These are phyloP conservation scores for Colletotrichum sp. DNA, from an alignment of 2,329 filamentous ascomycete species.

Conservation along the genomic window DNA sequence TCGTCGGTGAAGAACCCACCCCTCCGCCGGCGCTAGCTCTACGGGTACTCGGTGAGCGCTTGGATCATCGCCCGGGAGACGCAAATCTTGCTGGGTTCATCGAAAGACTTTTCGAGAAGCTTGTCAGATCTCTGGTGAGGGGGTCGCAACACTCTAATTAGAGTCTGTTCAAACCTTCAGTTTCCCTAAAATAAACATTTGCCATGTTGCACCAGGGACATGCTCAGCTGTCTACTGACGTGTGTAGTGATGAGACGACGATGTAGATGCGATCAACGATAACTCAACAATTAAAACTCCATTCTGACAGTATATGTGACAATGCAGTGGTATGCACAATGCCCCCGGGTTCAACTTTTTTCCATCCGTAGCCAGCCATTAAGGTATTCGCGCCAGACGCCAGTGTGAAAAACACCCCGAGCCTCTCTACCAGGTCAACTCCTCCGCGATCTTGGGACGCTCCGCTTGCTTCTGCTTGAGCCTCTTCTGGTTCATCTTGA, in stretches of 20 bases:
- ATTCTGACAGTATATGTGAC: slow-evolving; percentile 7
- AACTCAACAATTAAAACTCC: background rate
- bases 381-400: slow-evolving; percentile 21
- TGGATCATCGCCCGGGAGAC: background rate
- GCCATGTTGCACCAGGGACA: background rate
- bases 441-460: slow-evolving; percentile 44
- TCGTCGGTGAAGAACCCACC: slow-evolving; percentile 9
- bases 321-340: slow-evolving; percentile 13
- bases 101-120: background rate
- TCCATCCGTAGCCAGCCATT: slow-evolving; percentile 17
- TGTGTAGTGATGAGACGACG: background rate
- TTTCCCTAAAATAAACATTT: background rate
- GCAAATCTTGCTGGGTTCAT: background rate
- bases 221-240: background rate
- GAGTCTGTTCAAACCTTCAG: background rate
- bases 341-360: slow-evolving; percentile 8
- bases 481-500: slow-evolving; percentile 50
- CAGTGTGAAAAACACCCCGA: slow-evolving; percentile 1
- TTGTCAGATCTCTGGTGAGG: background rate
- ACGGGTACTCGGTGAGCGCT: slow-evolving; percentile 7
- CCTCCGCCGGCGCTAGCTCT: background rate
- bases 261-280: background rate
- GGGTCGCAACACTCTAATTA: background rate
- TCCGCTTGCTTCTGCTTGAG: slow-evolving; percentile 54
- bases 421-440: slow-evolving; percentile 43